Conservation (phyloP, 192 early-diverging fungal genomes). For the Linnemannia elongata region DNA sequence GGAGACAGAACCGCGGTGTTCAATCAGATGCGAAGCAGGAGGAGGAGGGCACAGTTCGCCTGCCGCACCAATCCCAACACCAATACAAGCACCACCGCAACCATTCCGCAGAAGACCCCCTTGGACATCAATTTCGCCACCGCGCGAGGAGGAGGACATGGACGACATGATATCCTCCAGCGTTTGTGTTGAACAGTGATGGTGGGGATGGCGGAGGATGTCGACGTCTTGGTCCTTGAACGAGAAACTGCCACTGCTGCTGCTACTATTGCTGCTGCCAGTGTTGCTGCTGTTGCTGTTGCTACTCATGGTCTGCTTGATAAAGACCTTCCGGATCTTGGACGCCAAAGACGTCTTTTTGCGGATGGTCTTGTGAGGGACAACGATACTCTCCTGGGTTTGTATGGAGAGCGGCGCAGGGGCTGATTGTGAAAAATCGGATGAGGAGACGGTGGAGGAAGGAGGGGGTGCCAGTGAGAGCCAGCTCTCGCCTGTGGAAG, state of each 20-base stretch:
- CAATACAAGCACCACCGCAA: too few species aligned
- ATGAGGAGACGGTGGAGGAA: neutral
- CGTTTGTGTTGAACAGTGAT: neutral
- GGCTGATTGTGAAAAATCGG: neutral
- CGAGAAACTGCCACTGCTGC: neutral
- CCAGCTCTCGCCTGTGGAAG: constrained; percentile 8
- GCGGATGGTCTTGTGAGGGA: constrained; percentile 9
- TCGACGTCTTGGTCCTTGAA: constrained; percentile 15
- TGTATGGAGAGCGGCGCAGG: neutral
- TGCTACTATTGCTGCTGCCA: neutral
- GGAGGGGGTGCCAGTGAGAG: constrained; percentile 1
- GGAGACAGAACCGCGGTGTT: constrained; percentile 49
- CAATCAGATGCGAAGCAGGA: neutral
- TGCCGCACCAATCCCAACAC: neutral
- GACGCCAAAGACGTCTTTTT: constrained; percentile 34
- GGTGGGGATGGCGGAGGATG: neutral
- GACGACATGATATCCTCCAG: constrained; percentile 21
- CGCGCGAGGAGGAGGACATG: constrained; percentile 7
- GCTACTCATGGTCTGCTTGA: constrained; percentile 2
- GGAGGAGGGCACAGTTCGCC: neutral
- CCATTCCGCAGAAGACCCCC: constrained; percentile 1
- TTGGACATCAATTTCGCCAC: neutral
- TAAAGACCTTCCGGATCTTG: constrained; percentile 49
- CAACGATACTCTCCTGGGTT: neutral
- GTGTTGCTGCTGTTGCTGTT: neutral